Conservation (phyloP, 495 filamentous ascomycete genomes). For the Penicillium simplicissimum region DNA sequence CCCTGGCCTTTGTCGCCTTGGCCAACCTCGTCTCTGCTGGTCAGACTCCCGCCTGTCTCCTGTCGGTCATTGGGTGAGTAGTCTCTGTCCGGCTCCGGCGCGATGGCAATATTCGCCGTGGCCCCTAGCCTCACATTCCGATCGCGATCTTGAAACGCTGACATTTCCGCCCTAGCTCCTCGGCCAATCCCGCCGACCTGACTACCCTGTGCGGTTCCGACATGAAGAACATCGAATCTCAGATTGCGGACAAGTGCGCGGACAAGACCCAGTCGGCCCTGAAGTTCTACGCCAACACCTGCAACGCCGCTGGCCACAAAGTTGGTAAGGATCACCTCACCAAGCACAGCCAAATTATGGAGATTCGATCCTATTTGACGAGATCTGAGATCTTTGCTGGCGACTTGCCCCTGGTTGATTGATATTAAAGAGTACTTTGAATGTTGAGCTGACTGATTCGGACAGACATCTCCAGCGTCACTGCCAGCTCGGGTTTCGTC, state of each 20-base stretch:
- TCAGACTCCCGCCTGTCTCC: constrained; percentile 37
- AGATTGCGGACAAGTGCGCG: constrained; percentile 31
- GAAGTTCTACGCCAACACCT: constrained; percentile 36
- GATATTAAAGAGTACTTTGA: not conserved
- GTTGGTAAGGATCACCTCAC: constrained; percentile 33
- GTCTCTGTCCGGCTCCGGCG: not conserved
- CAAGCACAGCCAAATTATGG: not conserved
- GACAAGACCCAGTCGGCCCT: constrained; percentile 32
- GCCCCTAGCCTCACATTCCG: constrained; percentile 4
- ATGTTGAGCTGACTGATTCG: not conserved
- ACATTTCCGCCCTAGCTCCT: constrained; percentile 18
- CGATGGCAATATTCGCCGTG: not conserved
- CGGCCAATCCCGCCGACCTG: constrained; percentile 33
- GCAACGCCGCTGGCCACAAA: constrained; percentile 34
- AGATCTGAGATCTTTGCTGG: not conserved
- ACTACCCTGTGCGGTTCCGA: constrained; percentile 33
- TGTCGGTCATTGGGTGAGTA: constrained; percentile 41
- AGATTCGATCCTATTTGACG: not conserved
- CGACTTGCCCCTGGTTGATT: not conserved
- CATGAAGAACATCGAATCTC: constrained; percentile 31
- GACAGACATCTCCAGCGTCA: constrained; percentile 7
- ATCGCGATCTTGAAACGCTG: constrained; percentile 14
- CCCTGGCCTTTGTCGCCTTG: constrained; percentile 37
- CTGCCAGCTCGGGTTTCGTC: constrained; percentile 10
- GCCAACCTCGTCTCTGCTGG: constrained; percentile 34